Conservation (phyloP, 2,329 filamentous ascomycete genomes). For the Tolypocladium guangdongense region DNA sequence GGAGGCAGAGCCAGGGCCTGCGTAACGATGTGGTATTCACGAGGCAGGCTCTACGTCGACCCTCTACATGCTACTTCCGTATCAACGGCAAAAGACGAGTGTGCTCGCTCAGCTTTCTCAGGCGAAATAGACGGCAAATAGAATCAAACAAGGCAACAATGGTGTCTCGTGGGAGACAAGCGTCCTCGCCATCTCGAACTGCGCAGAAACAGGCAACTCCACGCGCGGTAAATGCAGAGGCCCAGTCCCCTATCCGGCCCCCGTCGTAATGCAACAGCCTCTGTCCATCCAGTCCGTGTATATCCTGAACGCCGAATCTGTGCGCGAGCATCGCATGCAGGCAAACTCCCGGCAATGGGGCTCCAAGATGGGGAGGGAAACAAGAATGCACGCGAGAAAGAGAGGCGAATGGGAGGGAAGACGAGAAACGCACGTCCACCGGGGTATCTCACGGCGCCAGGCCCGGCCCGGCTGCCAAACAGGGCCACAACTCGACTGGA, state of each 20-base stretch:
- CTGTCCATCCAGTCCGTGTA: not conserved
- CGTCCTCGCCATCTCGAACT: not conserved
- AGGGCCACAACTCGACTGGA: not conserved
- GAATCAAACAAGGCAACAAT: not conserved
- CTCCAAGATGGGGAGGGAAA: not conserved
- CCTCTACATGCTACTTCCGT: not conserved
- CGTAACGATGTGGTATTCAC: not conserved
- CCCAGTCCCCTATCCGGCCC: not conserved
- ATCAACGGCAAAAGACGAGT: not conserved
- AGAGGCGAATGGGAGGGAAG: not conserved
- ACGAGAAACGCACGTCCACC: conserved; percentile 1
- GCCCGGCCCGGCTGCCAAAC: not conserved
- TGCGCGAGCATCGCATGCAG: not conserved
- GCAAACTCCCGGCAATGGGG: not conserved
- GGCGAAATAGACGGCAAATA: not conserved
- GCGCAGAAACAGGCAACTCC: not conserved
- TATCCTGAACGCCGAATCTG: not conserved
- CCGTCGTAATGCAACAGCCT: not conserved
- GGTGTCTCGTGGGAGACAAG: not conserved
- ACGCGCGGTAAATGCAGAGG: not conserved
- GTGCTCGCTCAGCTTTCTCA: not conserved
- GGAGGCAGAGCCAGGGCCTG: conserved; percentile 12
- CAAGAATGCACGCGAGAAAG: not conserved
- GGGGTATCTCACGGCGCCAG: conserved; percentile 15
- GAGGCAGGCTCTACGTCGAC: not conserved